A percentile compares a stretch with the other conserved stretches of the same genome.
phyloP scores from a whole-genome alignment of 2,329 filamentous ascomycete genomes.

The Basipetospora chlamydospora region DNA sequence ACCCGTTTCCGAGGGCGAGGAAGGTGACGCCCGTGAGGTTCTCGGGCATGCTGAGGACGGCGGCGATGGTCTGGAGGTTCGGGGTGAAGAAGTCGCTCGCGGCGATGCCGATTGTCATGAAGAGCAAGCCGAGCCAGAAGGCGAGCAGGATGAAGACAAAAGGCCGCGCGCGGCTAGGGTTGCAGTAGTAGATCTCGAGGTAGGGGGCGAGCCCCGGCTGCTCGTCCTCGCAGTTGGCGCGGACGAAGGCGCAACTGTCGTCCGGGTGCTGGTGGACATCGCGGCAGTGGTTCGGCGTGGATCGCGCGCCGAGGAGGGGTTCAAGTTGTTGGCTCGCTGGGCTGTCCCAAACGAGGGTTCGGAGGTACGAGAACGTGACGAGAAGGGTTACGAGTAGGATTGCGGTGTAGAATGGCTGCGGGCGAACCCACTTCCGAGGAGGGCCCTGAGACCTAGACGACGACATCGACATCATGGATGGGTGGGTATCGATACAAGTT shows the following conservation, averaged over 20 bases:
- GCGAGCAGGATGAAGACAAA: constrained; percentile 68
- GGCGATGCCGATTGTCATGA: constrained; percentile 93
- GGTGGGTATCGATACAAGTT: too few species aligned
- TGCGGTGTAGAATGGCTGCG: constrained; percentile 34
- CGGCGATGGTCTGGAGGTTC: constrained; percentile 86
- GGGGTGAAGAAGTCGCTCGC: constrained; percentile 98
- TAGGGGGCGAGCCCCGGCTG: constrained; percentile 85
- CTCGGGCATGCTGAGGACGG: constrained; percentile 81
- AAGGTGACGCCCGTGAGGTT: constrained; percentile 94
- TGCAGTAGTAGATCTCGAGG: constrained; percentile 82
- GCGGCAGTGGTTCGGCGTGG: constrained; percentile 42
- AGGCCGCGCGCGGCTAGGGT: constrained; percentile 50
- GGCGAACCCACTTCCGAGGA: constrained; percentile 16
- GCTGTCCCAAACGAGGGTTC: constrained; percentile 9
- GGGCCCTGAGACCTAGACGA: constrained; percentile 11
- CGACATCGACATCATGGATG: not conserved
- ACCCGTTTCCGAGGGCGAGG: constrained; percentile 92
- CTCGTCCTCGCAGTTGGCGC: constrained; percentile 69
- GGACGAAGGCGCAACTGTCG: constrained; percentile 81
- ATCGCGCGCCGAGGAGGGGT: constrained; percentile 1
- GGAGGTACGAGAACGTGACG: constrained; percentile 28
- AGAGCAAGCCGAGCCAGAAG: constrained; percentile 75
- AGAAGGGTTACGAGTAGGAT: constrained; percentile 31
- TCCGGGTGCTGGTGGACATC: constrained; percentile 60
- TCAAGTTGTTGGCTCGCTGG: not conserved